A percentile compares a stretch with the other conserved stretches of the same genome.
Conservation (phyloP, 2,329 filamentous ascomycete genomes). For the Alternaria postmessia region DNA sequence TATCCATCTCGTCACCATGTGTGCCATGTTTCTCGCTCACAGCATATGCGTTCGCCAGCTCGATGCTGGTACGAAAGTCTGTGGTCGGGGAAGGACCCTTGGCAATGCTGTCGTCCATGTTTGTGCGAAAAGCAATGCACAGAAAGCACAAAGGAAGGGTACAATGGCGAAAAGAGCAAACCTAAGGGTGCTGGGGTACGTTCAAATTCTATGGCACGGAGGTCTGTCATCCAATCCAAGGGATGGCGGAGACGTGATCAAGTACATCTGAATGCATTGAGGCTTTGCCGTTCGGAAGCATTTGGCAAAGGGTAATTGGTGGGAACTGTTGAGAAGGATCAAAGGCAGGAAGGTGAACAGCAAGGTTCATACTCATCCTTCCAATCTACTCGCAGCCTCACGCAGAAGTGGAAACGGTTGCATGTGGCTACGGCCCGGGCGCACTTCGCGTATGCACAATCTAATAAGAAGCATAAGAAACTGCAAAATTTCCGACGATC, state of each 20-base stretch:
- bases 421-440: background rate
- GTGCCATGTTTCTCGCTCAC: conserved; percentile 9
- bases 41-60: background rate
- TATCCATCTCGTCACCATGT: conserved; percentile 21
- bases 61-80: conserved; percentile 3
- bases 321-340: conserved; percentile 8
- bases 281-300: background rate
- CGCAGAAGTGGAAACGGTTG: background rate
- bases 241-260: background rate
- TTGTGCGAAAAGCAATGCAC: background rate
- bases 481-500: background rate
- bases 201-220: background rate
- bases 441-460: background rate
- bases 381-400: background rate
- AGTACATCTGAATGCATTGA: background rate
- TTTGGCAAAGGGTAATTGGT: background rate
- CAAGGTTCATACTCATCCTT: background rate
- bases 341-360: background rate
- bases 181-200: background rate
- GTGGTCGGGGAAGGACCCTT: conserved; percentile 6
- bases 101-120: background rate
- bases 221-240: background rate
- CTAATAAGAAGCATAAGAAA: no score
- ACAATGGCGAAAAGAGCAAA: background rate
- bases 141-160: background rate